These are phyloP conservation scores for Pseudohalonectria lignicola DNA, from an alignment of 2,329 filamentous ascomycete species.

Conservation along the genomic window DNA sequence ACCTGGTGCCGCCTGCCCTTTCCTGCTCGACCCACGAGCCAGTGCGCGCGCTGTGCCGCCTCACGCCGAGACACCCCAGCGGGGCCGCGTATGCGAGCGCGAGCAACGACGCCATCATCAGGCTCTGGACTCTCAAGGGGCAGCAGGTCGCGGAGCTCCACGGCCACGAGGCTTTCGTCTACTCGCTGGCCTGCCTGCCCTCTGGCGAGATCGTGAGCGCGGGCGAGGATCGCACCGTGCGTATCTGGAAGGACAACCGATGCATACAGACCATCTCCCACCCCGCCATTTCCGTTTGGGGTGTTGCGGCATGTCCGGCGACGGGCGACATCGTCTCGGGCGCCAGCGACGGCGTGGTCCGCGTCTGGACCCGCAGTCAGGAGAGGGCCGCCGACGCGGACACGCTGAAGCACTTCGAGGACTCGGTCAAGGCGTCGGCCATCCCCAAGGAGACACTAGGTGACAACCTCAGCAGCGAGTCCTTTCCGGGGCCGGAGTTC, in stretches of 20 bases:
- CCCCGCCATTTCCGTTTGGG: slow-evolving; percentile 93
- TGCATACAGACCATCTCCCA: slow-evolving; percentile 95
- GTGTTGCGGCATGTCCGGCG: slow-evolving; percentile 68
- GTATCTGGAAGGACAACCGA: slow-evolving; percentile 72
- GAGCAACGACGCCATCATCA: slow-evolving; percentile 82
- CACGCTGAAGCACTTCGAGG: slow-evolving; percentile 64
- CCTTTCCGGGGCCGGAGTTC: slow-evolving; percentile 81
- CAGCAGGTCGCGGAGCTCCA: slow-evolving; percentile 64
- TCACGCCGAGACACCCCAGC: slow-evolving; percentile 65
- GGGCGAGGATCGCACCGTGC: slow-evolving; percentile 87
- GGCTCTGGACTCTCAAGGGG: slow-evolving; percentile 77
- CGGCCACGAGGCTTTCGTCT: slow-evolving; percentile 93
- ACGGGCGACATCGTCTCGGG: slow-evolving; percentile 92
- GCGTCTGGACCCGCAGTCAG: slow-evolving; percentile 67
- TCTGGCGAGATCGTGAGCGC: slow-evolving; percentile 83
- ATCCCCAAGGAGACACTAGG: slow-evolving; percentile 81
- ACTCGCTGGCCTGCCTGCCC: slow-evolving; percentile 66
- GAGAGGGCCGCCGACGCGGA: slow-evolving; percentile 61
- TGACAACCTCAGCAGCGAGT: slow-evolving; percentile 73
- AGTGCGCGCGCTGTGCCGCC: slow-evolving; percentile 74
- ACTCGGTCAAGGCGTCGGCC: slow-evolving; percentile 69
- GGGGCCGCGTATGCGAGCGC: slow-evolving; percentile 91
- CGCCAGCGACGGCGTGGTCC: slow-evolving; percentile 75
- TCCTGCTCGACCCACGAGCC: slow-evolving; percentile 63
- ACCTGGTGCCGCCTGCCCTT: slow-evolving; percentile 38